These are phyloP conservation scores for Ascochyta clinopodiicola DNA, from an alignment of 2,329 filamentous ascomycete species.

Conservation along the genomic window DNA sequence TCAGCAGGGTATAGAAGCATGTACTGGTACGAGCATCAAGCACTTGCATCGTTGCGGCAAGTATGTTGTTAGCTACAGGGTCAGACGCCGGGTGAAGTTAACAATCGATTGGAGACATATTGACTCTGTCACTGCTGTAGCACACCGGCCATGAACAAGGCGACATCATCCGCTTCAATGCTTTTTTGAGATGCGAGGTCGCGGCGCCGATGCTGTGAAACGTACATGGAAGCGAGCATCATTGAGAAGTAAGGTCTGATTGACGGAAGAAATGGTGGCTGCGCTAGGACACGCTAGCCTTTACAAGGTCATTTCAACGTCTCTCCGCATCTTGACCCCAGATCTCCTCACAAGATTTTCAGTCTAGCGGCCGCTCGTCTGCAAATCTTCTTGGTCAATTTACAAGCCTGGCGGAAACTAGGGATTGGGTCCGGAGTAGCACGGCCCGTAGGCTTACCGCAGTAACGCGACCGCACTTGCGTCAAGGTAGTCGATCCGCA, in stretches of 20 bases:
- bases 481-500: neutral
- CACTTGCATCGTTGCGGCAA: neutral
- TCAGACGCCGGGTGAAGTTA: neutral
- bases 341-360: constrained; percentile 16
- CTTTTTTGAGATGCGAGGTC: neutral
- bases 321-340: constrained; percentile 25
- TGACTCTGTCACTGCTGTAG: neutral
- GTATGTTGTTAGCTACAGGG: neutral
- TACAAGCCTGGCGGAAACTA: constrained; percentile 8
- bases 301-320: constrained; percentile 11
- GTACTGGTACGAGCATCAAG: constrained; percentile 5
- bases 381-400: neutral
- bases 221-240: neutral
- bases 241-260: constrained; percentile 18
- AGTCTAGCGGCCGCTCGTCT: neutral
- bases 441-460: constrained; percentile 3
- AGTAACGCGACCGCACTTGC: constrained; percentile 6
- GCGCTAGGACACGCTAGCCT: constrained; percentile 19
- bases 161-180: neutral
- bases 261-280: constrained; percentile 38
- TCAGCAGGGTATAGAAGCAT: constrained; percentile 1
- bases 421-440: constrained; percentile 13
- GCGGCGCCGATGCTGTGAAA: neutral
- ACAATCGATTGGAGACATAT: too few relatives aligned
- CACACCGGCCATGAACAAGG: neutral